Evolutionary conservation across 192 early-diverging fungal genomes (phyloP).

Genomic region (Ambispora gerdemannii): DNA sequence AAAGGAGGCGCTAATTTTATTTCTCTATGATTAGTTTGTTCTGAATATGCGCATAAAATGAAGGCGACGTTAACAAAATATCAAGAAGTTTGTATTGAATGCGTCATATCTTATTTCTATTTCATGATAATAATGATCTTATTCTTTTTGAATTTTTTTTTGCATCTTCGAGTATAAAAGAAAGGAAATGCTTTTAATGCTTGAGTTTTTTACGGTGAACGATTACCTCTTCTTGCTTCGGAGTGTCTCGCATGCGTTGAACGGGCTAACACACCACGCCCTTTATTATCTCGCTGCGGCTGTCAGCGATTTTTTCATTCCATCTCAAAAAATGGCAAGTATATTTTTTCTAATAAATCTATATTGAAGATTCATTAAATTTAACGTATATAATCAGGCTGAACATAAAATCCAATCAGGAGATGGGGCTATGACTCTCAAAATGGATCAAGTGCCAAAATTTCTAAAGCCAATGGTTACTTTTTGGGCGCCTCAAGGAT

Average conservation of each 20-base stretch:
- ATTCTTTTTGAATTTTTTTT: conserved; percentile 11
- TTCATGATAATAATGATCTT: no score
- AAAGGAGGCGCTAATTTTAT: conserved; percentile 34
- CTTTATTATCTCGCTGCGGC: conserved; percentile 98
- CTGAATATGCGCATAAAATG: conserved; percentile 69
- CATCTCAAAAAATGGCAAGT: conserved; percentile 79
- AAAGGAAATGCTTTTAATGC: conserved; percentile 64
- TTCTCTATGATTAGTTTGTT: conserved; percentile 49
- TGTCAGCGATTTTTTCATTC: conserved; percentile 98
- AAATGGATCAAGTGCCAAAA: conserved; percentile 96
- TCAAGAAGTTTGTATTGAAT: conserved; percentile 46
- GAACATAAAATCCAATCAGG: conserved; percentile 98
- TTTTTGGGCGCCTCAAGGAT: conserved; percentile 83
- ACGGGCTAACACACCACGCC: conserved; percentile 59
- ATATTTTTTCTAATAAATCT: background rate
- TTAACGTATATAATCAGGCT: conserved; percentile 43
- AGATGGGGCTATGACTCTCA: conserved; percentile 78
- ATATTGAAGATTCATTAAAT: background rate
- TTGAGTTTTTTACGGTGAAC: conserved; percentile 84
- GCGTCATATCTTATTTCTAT: no score
- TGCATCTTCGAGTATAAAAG: conserved; percentile 51
- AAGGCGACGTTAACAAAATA: conserved; percentile 59
- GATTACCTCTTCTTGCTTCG: conserved; percentile 93
- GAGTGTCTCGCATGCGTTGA: conserved; percentile 65
- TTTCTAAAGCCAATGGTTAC: conserved; percentile 90